phyloP scores from a whole-genome alignment of 768 basidiomycete species.

The Suillus subalutaceus region DNA sequence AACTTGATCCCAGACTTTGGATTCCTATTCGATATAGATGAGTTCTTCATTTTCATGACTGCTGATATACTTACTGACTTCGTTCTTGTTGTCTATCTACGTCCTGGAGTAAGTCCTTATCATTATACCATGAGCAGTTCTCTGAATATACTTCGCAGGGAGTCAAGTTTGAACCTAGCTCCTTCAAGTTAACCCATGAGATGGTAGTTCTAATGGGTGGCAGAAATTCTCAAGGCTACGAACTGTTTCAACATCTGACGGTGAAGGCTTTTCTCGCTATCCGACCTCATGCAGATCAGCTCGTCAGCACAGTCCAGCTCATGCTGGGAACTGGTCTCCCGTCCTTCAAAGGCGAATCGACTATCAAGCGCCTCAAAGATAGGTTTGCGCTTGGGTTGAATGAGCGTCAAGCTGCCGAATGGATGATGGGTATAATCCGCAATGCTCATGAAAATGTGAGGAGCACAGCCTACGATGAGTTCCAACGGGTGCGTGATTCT shows the following conservation, averaged over 20 bases:
- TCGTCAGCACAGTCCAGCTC: slow-evolving; percentile 84
- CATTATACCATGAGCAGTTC: not conserved
- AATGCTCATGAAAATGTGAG: slow-evolving; percentile 96
- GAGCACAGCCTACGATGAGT: slow-evolving; percentile 94
- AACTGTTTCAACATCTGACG: slow-evolving; percentile 89
- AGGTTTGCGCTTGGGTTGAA: slow-evolving; percentile 82
- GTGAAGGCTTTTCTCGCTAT: slow-evolving; percentile 97
- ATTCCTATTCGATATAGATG: slow-evolving; percentile 97
- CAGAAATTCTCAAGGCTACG: slow-evolving; percentile 90
- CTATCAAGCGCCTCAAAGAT: slow-evolving; percentile 84
- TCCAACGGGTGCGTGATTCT: slow-evolving; percentile 70
- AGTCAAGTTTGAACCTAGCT: slow-evolving; percentile 97
- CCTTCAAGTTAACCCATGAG: slow-evolving; percentile 98
- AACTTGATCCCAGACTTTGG: slow-evolving; percentile 73
- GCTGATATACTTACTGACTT: slow-evolving; percentile 28
- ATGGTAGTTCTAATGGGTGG: slow-evolving; percentile 99
- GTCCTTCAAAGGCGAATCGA: slow-evolving; percentile 94
- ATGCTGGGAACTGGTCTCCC: slow-evolving; percentile 97
- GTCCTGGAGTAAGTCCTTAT: slow-evolving; percentile 58
- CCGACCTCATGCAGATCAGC: slow-evolving; percentile 90
- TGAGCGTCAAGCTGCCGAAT: slow-evolving; percentile 92
- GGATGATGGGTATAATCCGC: slow-evolving; percentile 84
- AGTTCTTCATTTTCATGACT: slow-evolving; percentile 45
- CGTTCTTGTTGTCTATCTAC: slow-evolving; percentile 34
- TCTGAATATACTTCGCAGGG: slow-evolving; percentile 54